Base-by-base conservation (phyloP, 768 basidiomycete genomes). In the Lyophyllum semitale region DNA sequence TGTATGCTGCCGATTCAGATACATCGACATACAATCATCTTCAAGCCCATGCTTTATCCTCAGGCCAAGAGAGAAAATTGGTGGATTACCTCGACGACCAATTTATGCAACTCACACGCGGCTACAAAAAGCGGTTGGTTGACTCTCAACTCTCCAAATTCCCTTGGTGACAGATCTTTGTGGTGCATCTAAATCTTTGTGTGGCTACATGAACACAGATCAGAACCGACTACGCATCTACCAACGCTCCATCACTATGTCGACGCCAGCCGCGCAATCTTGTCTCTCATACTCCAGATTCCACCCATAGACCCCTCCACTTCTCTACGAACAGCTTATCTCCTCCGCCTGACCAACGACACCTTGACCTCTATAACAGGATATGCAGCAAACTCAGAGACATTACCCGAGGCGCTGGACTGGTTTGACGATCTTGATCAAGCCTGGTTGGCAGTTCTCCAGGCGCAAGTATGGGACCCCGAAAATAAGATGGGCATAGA, bases 341-440 rank as follows among this genome's bases (percentile, higher is more conserved):
- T 92, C n/a, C 82, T 93, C 22, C 85, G 84, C 25, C 73, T 91
- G 8, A 91, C 88, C 3, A 82, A 83, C 50, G 89, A 91, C 45
- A 75, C 83, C 17, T 71, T 92, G 59, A 71, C 68, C 54, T 77
- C 82, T 9, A 79, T 90, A 8, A 71, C 80, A 4, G 87, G 88
- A 5, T 93, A 93, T 64, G 68, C 72, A 2, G 76, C 82, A 0
- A 68, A 75, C 15, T 57, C 70, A 20, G 67, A 72, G 7, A 69
- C 73, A 13, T 69, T 93, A 1, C 77, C 71, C 29, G 72, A 78
- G 33, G 75, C 89, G 5, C 73, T 88, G 23, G 83, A 87, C 56
- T 88, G 84, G 74, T 71, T 92, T 23, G 82, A 84, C 63, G 85
- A 89, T 62, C 77, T 93, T 33, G 91, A 93, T 68, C 78, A 83